Conservation (phyloP, 345 rosid genomes). For the Schrenkiella parvula region DNA sequence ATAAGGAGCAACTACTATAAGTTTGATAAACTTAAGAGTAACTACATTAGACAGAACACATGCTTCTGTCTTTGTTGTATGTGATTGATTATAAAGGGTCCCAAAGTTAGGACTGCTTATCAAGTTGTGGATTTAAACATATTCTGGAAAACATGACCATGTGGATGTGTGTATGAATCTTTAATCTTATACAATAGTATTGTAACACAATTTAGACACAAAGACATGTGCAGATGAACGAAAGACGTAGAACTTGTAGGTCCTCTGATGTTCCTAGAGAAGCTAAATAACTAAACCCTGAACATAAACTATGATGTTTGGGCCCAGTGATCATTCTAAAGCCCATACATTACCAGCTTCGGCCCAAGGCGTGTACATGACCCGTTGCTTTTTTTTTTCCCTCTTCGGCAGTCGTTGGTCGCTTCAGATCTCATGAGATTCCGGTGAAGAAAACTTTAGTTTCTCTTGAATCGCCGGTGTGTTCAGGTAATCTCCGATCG, state of each 20-base stretch:
- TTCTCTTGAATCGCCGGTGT: conserved; percentile 24
- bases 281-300: too few relatives aligned
- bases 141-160: conserved; percentile 8
- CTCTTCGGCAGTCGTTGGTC: not conserved
- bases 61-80: conserved; percentile 9
- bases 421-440: conserved; percentile 26
- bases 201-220: too few relatives aligned
- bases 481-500: conserved; percentile 27
- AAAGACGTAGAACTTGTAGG: too few relatives aligned
- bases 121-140: not conserved
- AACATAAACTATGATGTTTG: not conserved
- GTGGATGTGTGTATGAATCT: not conserved
- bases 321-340: not conserved
- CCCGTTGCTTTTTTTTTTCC: not conserved
- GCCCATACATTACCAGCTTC: not conserved
- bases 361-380: conserved; percentile 5
- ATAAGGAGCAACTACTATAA: too few relatives aligned
- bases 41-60: not conserved
- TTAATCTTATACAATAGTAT: too few relatives aligned
- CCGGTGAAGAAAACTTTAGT: conserved; percentile 21
- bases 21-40: not conserved
- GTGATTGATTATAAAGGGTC: not conserved
- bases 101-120: not conserved
- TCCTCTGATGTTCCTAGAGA: too few relatives aligned
- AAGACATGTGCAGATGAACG: too few relatives aligned